Base-by-base conservation (phyloP, 495 filamentous ascomycete species). In the Margaritispora aquatica region DNA sequence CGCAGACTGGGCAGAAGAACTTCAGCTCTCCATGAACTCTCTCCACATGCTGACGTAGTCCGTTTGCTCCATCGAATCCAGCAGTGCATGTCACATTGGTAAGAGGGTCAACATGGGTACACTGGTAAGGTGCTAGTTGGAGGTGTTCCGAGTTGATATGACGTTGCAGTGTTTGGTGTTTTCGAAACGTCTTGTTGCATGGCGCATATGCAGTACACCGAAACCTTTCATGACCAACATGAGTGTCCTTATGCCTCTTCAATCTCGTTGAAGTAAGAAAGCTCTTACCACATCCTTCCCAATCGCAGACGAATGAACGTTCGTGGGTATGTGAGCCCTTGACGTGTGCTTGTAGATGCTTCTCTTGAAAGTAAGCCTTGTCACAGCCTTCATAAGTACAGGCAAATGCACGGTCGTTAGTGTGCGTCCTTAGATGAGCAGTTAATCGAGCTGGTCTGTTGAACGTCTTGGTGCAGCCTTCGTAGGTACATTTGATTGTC, bases 121-220 rank as follows among this genome's bases (percentile, higher is more conserved):
- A 97, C 1, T 77, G 73, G 61, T 83, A 95, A 1, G 89, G 82
- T 21, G 85, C 77, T 58, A 81, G 69, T 5, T 84, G 75, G 22
- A 93, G 75, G 68, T 98, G 94, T 1, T 78, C 81, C 0, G 78
- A 76, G 21, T 82, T 79, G 51, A 97, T 84, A 70, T 98, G 94
- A 19, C 87, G 83, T 63, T 90, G 84, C 11, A 98, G 80, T 1
- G 91, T 96, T 54, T 87, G 82, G 65, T 92, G 88, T 69, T 97
- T 97, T 44, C 94, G 81, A 71, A 97, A 98, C 15, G 80, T 82
- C 69, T 87, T 80, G 31, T 81, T 75, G 68, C 94, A 98, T 1
- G 82, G 86, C 8, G 85, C 82, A 60, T 85, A 86, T 22, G 83
- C 87, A 7, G 79, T 84, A 68, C 94, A 98, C 57, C 78, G 77